Evolutionary conservation across 2,329 filamentous ascomycete species (phyloP).

Genomic region (Fusarium sp.): DNA sequence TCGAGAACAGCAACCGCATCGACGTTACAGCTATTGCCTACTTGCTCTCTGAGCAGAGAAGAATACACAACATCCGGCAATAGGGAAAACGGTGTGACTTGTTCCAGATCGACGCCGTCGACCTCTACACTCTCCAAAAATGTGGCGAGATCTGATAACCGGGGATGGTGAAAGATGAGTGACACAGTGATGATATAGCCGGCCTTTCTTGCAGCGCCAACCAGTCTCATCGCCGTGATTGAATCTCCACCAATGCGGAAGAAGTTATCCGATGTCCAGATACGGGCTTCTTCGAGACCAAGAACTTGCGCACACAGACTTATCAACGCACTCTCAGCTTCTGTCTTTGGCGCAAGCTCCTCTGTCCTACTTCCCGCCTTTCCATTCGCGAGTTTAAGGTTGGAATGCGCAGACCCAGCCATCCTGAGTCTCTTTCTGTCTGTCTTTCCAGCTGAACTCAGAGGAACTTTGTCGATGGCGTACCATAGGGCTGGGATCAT

Average conservation of each 20-base stretch:
- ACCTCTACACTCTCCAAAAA: background rate
- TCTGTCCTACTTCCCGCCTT: conserved; percentile 44
- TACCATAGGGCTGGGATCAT: conserved; percentile 40
- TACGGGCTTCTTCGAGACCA: conserved; percentile 40
- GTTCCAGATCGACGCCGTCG: background rate
- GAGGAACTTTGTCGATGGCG: conserved; percentile 25
- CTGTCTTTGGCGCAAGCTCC: conserved; percentile 20
- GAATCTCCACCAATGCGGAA: conserved; percentile 33
- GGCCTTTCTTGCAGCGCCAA: conserved; percentile 57
- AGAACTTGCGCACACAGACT: background rate
- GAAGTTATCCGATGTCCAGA: conserved; percentile 17
- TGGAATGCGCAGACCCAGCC: conserved; percentile 33
- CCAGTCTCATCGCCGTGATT: conserved; percentile 53
- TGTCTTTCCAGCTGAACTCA: conserved; percentile 33
- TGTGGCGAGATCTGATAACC: conserved; percentile 4
- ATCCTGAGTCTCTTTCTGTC: conserved; percentile 28
- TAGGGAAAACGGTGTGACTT: conserved; percentile 4
- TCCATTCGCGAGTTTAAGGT: conserved; percentile 15
- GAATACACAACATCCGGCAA: background rate
- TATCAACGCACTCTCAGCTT: background rate
- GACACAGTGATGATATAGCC: conserved; percentile 38
- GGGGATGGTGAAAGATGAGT: conserved; percentile 54
- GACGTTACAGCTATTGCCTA: background rate
- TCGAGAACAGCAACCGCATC: conserved; percentile 41
- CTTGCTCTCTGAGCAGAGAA: background rate